Conservation (phyloP, 306 rosid species). For the Aeschynomene evenia region DNA sequence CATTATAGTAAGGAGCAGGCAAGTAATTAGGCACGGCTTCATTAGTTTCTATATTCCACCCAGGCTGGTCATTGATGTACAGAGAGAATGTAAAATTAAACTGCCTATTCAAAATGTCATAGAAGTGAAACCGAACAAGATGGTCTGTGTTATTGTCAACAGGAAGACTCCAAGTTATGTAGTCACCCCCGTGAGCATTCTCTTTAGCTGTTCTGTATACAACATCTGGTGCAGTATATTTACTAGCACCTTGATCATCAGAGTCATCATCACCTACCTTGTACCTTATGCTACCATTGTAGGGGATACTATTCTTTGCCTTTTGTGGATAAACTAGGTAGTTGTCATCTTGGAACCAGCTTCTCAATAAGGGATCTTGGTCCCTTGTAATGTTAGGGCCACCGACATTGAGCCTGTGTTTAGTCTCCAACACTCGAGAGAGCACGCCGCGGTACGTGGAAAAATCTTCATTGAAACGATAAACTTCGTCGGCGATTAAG, state of each 20-base stretch:
- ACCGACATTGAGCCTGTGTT: constrained; percentile 42
- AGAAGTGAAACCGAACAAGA: constrained; percentile 44
- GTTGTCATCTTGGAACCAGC: constrained; percentile 37
- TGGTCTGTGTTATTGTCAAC: constrained; percentile 26
- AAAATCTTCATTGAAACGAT: neutral
- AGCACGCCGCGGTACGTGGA: neutral
- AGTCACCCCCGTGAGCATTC: rapidly evolving
- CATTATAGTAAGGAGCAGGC: constrained; percentile 29
- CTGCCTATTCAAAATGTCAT: neutral
- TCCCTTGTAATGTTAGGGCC: neutral
- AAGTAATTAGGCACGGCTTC: rapidly evolving
- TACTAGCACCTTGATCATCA: neutral
- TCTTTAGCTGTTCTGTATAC: constrained; percentile 29
- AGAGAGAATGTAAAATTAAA: neutral
- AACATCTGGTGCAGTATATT: neutral
- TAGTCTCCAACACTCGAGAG: constrained; percentile 32
- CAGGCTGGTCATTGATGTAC: neutral
- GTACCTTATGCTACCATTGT: rapidly evolving
- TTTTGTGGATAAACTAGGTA: neutral
- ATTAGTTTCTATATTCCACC: rapidly evolving
- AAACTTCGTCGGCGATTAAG: rapidly evolving
- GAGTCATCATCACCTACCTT: neutral
- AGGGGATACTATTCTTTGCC: neutral
- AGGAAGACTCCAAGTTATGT: constrained; percentile 32
- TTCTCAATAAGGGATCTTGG: constrained; percentile 22